Conservation (phyloP, 169 alveolate genomes). For the Plasmodium adleri region DNA sequence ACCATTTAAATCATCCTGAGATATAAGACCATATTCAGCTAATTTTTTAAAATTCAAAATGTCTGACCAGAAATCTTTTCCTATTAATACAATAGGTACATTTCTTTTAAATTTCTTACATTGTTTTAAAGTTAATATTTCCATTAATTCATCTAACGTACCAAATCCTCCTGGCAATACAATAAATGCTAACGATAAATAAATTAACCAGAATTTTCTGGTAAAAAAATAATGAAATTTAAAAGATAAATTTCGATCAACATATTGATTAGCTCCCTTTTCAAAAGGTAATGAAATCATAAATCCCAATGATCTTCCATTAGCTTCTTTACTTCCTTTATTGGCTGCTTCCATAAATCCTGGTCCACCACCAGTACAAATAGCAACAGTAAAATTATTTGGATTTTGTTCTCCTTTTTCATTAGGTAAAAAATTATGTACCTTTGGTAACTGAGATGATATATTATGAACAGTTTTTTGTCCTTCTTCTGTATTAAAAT, state of each 20-base stretch:
- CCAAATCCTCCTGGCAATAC: constrained; percentile 85
- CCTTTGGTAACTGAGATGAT: constrained; percentile 61
- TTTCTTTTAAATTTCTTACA: constrained; percentile 80
- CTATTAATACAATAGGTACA: constrained; percentile 82
- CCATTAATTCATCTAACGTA: constrained; percentile 84
- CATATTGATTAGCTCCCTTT: constrained; percentile 78
- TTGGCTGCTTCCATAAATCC: constrained; percentile 87
- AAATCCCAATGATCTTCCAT: constrained; percentile 82
- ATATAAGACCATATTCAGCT: constrained; percentile 69
- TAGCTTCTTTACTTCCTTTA: constrained; percentile 79
- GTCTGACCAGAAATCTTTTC: constrained; percentile 77
- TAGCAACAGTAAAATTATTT: constrained; percentile 76
- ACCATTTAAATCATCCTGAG: constrained; percentile 35
- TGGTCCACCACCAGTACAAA: constrained; percentile 86
- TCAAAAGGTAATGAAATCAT: constrained; percentile 83
- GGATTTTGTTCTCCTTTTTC: constrained; percentile 26
- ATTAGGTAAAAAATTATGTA: constrained; percentile 35
- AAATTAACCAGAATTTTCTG: constrained; percentile 84
- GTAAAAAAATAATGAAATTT: constrained; percentile 86
- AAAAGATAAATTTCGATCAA: constrained; percentile 79
- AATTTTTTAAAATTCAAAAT: constrained; percentile 63
- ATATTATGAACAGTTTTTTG: constrained; percentile 60
- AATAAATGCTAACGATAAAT: constrained; percentile 75
- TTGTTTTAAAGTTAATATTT: constrained; percentile 82
- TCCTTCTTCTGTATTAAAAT: constrained; percentile 73